Conservation (phyloP, 495 filamentous ascomycete species). For the Aspergillus homomorphus region DNA sequence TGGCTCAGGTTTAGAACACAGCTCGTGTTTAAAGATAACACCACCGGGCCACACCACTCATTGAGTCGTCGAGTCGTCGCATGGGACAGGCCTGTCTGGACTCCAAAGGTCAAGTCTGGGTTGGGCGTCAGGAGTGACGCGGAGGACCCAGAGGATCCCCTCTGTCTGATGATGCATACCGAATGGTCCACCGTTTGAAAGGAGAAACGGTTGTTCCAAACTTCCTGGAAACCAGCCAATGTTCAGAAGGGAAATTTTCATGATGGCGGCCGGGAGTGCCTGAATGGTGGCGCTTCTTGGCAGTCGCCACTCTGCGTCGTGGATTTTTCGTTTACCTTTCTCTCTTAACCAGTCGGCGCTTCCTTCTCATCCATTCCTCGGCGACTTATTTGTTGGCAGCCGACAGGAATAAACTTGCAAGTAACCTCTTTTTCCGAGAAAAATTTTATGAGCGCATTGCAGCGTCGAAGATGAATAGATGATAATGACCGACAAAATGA, state of each 20-base stretch:
- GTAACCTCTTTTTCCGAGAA: neutral
- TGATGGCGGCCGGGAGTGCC: conserved; percentile 5
- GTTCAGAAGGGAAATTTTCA: neutral
- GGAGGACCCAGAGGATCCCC: neutral
- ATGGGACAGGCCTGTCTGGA: neutral
- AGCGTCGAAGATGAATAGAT: neutral
- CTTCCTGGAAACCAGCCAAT: neutral
- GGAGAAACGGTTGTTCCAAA: neutral
- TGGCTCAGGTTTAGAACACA: neutral
- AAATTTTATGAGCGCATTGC: neutral
- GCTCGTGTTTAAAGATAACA: neutral
- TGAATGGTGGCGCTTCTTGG: conserved; percentile 13
- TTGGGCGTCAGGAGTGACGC: neutral
- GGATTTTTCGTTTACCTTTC: neutral
- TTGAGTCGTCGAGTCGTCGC: too few species aligned
- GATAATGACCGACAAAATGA: neutral
- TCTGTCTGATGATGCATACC: neutral
- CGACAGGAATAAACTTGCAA: neutral
- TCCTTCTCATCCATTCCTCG: neutral
- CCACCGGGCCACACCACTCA: too few species aligned
- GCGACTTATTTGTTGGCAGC: neutral
- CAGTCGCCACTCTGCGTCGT: conserved; percentile 6
- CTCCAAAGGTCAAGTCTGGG: too few species aligned
- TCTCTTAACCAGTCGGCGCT: neutral
- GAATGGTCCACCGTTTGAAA: neutral